These are phyloP conservation scores for Plasmodium inui DNA, from an alignment of 169 alveolate species.

Conservation along the genomic window DNA sequence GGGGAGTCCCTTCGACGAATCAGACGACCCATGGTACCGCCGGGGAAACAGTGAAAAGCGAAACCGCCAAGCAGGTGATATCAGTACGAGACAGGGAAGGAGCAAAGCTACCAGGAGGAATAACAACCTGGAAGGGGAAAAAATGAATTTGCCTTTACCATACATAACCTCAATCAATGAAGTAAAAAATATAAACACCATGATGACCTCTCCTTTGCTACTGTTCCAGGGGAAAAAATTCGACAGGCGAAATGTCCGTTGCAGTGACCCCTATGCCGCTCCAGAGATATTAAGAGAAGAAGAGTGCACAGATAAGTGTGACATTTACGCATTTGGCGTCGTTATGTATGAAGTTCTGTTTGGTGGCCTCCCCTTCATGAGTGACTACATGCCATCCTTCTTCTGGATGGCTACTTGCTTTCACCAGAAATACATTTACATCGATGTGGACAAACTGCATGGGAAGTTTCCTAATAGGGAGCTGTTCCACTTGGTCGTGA, in stretches of 20 bases:
- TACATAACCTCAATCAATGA: conserved; percentile 27
- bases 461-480: background rate
- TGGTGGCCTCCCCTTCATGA: conserved; percentile 13
- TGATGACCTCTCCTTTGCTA: conserved; percentile 3
- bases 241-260: background rate
- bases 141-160: conserved; percentile 25
- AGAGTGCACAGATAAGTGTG: conserved; percentile 85
- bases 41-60: background rate
- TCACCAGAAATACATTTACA: conserved; percentile 15
- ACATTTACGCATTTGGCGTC: conserved; percentile 87
- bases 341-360: conserved; percentile 86
- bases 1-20: too few species aligned
- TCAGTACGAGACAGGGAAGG: too few species aligned
- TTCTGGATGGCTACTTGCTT: conserved; percentile 15
- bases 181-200: background rate
- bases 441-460: conserved; percentile 22
- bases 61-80: background rate
- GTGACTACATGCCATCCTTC: conserved; percentile 13
- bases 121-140: background rate
- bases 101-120: background rate
- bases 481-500: conserved; percentile 20
- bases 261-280: conserved; percentile 72
- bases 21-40: background rate
- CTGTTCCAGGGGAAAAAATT: conserved; percentile 3
- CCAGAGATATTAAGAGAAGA: conserved; percentile 88